Evolutionary conservation across 192 early-diverging fungal genomes (phyloP).

Genomic region (Coemansia sp.): DNA sequence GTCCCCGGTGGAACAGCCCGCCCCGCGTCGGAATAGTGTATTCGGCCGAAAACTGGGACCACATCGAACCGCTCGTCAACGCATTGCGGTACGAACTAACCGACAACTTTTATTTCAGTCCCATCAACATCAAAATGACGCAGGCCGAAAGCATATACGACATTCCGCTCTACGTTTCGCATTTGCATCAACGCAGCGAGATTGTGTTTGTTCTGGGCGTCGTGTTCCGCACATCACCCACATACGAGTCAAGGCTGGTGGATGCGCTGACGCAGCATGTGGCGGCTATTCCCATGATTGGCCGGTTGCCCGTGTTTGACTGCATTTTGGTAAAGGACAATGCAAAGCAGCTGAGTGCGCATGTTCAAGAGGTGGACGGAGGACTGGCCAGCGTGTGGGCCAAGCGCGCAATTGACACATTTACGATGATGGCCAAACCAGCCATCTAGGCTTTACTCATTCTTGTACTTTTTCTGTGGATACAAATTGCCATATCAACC

Average conservation of each 20-base stretch:
- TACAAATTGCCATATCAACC: not conserved
- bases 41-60: constrained; percentile 39
- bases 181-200: constrained; percentile 33
- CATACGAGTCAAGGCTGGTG: constrained; percentile 28
- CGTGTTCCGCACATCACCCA: constrained; percentile 16
- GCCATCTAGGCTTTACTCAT: constrained; percentile 4
- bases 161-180: constrained; percentile 25
- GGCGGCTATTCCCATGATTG: constrained; percentile 7
- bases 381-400: constrained; percentile 31
- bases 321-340: constrained; percentile 38
- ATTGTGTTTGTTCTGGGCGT: constrained; percentile 48
- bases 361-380: not conserved
- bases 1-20: constrained; percentile 14
- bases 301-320: constrained; percentile 37
- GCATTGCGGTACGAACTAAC: constrained; percentile 46
- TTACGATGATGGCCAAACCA: constrained; percentile 25
- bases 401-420: constrained; percentile 40
- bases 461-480: constrained; percentile 5
- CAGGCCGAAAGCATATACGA: constrained; percentile 45
- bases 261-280: constrained; percentile 23
- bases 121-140: constrained; percentile 34
- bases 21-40: constrained; percentile 37
- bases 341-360: constrained; percentile 8
- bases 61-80: constrained; percentile 36
- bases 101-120: constrained; percentile 28